These are phyloP conservation scores for Meredithiella fracta DNA, from an alignment of 2,329 filamentous ascomycete genomes.

Conservation along the genomic window DNA sequence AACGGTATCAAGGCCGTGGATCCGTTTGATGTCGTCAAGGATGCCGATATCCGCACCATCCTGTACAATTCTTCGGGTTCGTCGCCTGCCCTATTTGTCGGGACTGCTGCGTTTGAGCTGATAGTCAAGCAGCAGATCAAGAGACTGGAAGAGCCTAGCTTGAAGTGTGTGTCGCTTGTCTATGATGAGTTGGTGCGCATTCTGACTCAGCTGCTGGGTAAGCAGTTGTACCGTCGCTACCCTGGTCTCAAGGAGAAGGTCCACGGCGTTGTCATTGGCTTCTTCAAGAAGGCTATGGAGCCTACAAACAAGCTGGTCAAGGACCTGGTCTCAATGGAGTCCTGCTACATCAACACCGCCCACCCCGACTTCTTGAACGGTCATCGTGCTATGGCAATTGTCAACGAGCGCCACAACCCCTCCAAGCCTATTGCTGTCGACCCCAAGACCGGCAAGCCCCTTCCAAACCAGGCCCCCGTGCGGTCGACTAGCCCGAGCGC, in stretches of 20 bases:
- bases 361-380: slow-evolving; percentile 97
- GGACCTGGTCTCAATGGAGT: slow-evolving; percentile 88
- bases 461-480: slow-evolving; percentile 50
- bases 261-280: slow-evolving; percentile 75
- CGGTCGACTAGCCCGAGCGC: slow-evolving; percentile 63
- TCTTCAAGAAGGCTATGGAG: slow-evolving; percentile 98
- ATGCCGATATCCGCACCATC: slow-evolving; percentile 90
- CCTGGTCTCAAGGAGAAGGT: slow-evolving; percentile 95
- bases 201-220: slow-evolving; percentile 72
- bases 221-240: slow-evolving; percentile 81
- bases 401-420: slow-evolving; percentile 77
- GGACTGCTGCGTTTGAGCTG: slow-evolving; percentile 92
- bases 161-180: slow-evolving; percentile 94
- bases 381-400: slow-evolving; percentile 93
- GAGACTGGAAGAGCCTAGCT: slow-evolving; percentile 82
- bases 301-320: slow-evolving; percentile 93
- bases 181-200: slow-evolving; percentile 97
- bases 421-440: slow-evolving; percentile 85
- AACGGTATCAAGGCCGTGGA: slow-evolving; percentile 97
- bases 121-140: slow-evolving; percentile 99
- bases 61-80: slow-evolving; percentile 99
- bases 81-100: slow-evolving; percentile 89
- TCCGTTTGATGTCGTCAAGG: slow-evolving; percentile 93
- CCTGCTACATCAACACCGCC: slow-evolving; percentile 95
- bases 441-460: slow-evolving; percentile 93